Conservation (phyloP, 495 filamentous ascomycete genomes). For the Alectoria sarmentosa region DNA sequence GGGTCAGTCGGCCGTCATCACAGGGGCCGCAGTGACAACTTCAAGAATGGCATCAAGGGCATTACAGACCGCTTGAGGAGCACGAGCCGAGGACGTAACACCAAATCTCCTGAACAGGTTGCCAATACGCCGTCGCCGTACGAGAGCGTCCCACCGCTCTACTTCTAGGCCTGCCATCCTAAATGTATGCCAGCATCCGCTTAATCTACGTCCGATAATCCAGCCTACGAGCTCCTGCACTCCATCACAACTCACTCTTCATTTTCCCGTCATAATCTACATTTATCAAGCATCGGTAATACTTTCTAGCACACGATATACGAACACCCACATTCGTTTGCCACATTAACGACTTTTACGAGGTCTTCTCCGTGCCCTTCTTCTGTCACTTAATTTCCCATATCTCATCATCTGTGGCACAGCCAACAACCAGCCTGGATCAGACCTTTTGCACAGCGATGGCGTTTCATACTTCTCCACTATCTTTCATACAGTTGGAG, state of each 20-base stretch:
- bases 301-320: not conserved
- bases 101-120: slow-evolving; percentile 27
- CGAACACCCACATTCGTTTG: not conserved
- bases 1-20: slow-evolving; percentile 45
- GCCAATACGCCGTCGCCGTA: slow-evolving; percentile 45
- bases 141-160: slow-evolving; percentile 46
- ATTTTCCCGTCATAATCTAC: not conserved
- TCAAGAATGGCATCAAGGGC: slow-evolving; percentile 56
- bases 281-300: not conserved
- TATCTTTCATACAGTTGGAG: not conserved
- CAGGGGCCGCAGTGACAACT: slow-evolving; percentile 63
- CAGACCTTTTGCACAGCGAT: slow-evolving; percentile 1
- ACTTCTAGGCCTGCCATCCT: slow-evolving; percentile 17
- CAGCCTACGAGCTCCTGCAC: not conserved
- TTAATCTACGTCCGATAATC: not conserved
- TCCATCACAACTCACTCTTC: not conserved
- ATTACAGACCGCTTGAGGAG: slow-evolving; percentile 63
- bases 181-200: not conserved
- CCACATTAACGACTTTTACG: not conserved
- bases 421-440: not conserved
- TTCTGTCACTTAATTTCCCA: slow-evolving; percentile 2
- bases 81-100: slow-evolving; percentile 50
- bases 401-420: slow-evolving; percentile 5
- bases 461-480: not conserved
- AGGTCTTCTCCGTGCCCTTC: slow-evolving; percentile 1